Evolutionary conservation across 352 stramenopile genomes (phyloP), one percentile per base, ranked within the genome.

Genomic region (Peronospora destructor): DNA sequence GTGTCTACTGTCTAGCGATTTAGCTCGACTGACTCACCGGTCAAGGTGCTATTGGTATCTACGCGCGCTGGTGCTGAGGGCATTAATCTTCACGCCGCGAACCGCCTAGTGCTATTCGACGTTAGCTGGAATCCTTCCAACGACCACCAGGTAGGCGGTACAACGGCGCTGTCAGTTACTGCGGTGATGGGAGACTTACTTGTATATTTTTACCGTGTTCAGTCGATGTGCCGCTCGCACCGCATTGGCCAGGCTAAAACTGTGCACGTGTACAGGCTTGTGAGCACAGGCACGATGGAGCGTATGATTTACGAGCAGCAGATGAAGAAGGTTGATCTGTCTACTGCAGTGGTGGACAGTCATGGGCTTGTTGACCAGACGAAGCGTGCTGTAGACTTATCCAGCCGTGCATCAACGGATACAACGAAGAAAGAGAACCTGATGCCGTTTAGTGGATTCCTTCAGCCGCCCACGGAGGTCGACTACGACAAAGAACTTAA

Each of bases 141-240:
- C 33, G 86, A 96, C 52, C 85, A 95, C 52, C 80, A 92, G 73
- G 78, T 89, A 64, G 17, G 25, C 21, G 9, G 28, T 36, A 49
- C 36, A 44, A 14, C 6, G 25, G 23, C 21, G 0, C 39, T 47
- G 17, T 45, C 12, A 37, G 3, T 23, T 37, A 33, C 16, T 50
- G 6, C 13, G 11, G 14, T 41, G 29, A 19, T 26, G 29, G 10
- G n/a, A 21, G 6, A 32, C 28, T 32, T 32, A 32, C 19, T 58
- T n/a, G 7, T 56, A 25, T 21, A 47, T 53, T 35, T 35, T 37
- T 52, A 11, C 40, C 21, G 4, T 55, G 34, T 12, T 44, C 23
- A 97, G 76, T 90, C 86, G 14, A 96, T 96, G 87, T 96, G 87
- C 53, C 83, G 89, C 32, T 94, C 78, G 28, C 90, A 96, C 48